phyloP scores from a whole-genome alignment of 2,329 filamentous ascomycete genomes.

The Biscogniauxia sp. region DNA sequence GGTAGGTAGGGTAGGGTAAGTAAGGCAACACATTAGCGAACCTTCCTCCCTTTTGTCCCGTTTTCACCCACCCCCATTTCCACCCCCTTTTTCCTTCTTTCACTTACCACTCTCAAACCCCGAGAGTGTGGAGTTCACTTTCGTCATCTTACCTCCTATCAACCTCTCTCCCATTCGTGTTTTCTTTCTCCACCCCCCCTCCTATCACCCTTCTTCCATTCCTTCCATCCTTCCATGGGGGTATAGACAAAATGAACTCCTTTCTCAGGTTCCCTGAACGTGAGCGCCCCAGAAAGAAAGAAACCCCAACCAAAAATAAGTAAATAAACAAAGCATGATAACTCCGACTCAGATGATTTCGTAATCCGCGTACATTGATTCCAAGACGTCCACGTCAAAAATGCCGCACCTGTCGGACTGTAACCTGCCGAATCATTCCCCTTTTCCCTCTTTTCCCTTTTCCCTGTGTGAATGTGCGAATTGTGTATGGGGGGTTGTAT shows the following conservation, averaged over 20 bases:
- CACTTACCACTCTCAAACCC: too few species aligned
- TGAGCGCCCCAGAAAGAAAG: neutral
- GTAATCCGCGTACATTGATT: neutral
- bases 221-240: neutral
- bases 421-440: neutral
- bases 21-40: neutral
- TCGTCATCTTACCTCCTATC: neutral
- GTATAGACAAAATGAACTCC: conserved; percentile 1
- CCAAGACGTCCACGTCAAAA: neutral
- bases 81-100: too few species aligned
- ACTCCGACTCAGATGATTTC: conserved; percentile 1
- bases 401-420: neutral
- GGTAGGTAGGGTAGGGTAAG: neutral
- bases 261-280: neutral
- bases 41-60: neutral
- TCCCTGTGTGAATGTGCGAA: neutral
- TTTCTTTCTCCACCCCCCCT: neutral
- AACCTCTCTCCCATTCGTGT: neutral
- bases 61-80: neutral
- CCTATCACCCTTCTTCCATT: neutral
- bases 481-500: neutral
- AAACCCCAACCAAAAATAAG: neutral
- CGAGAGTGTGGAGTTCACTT: neutral
- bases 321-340: neutral
- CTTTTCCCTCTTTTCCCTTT: neutral